A percentile compares a stretch with the other conserved stretches of the same genome.
Evolutionary conservation across 1,284 basidiomycete genomes (phyloP).

Genomic region (Fistulina hepatica): DNA sequence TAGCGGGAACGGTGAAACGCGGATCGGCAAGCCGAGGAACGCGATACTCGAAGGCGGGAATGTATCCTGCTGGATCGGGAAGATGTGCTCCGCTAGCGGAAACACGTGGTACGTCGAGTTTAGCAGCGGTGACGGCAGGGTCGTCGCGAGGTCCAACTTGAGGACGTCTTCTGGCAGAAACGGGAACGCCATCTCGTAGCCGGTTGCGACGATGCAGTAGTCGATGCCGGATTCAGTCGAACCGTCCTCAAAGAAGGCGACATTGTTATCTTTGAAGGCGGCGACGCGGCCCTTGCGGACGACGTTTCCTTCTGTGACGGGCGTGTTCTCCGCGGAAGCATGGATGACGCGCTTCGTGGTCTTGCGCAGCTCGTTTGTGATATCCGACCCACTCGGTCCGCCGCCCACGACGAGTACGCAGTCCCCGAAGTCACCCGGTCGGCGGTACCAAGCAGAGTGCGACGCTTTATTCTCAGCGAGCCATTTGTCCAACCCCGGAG

Average conservation of each 20-base stretch:
- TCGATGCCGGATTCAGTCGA: slow-evolving; percentile 43
- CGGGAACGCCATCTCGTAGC: slow-evolving; percentile 52
- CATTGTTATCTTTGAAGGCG: slow-evolving; percentile 32
- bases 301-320: slow-evolving; percentile 19
- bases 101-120: slow-evolving; percentile 57
- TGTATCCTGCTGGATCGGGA: slow-evolving; percentile 39
- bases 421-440: slow-evolving; percentile 33
- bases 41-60: slow-evolving; percentile 45
- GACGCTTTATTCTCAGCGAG: slow-evolving; percentile 34
- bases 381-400: slow-evolving; percentile 61
- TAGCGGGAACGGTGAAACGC: slow-evolving; percentile 52
- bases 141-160: slow-evolving; percentile 28
- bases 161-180: slow-evolving; percentile 40
- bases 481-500: slow-evolving; percentile 52
- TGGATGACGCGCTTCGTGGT: slow-evolving; percentile 30
- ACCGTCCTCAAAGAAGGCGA: slow-evolving; percentile 51
- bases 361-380: slow-evolving; percentile 43
- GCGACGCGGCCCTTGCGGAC: slow-evolving; percentile 35
- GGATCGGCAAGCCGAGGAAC: slow-evolving; percentile 50
- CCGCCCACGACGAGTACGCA: slow-evolving; percentile 58
- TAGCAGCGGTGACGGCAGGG: slow-evolving; percentile 37
- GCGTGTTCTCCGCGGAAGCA: slow-evolving; percentile 23
- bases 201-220: slow-evolving; percentile 61
- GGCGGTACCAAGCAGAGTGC: slow-evolving; percentile 61
- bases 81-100: slow-evolving; percentile 43